Evolutionary conservation across 495 filamentous ascomycete genomes (phyloP).

Genomic region (Podospora conica): DNA sequence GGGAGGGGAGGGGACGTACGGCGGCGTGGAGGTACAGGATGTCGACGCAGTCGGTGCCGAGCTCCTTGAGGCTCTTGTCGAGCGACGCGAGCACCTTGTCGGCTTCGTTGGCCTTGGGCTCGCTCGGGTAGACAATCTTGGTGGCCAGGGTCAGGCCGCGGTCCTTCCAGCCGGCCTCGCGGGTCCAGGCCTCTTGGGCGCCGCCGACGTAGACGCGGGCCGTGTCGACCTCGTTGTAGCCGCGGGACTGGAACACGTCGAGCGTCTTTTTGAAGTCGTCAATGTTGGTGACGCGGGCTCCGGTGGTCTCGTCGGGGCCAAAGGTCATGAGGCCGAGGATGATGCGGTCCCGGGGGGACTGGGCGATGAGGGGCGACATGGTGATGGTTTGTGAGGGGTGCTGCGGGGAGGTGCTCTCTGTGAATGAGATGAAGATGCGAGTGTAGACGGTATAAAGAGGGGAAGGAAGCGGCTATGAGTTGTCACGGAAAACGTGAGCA

Average conservation of each 20-base stretch:
- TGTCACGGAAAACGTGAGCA: not conserved
- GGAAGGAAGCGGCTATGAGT: too few relatives aligned
- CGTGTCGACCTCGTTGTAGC: constrained; percentile 76
- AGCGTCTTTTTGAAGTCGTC: constrained; percentile 59
- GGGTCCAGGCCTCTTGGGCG: constrained; percentile 76
- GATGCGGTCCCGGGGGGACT: constrained; percentile 39
- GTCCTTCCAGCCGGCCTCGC: constrained; percentile 70
- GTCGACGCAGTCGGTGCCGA: constrained; percentile 72
- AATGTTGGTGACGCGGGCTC: constrained; percentile 64
- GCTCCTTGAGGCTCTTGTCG: constrained; percentile 59
- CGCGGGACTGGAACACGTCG: constrained; percentile 62
- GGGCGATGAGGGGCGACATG: constrained; percentile 20
- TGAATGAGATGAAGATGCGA: not conserved
- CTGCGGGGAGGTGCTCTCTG: not conserved
- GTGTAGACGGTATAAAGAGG: too few relatives aligned
- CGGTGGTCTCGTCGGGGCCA: constrained; percentile 46
- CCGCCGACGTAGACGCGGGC: constrained; percentile 68
- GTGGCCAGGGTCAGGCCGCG: constrained; percentile 79
- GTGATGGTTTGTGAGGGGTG: not conserved
- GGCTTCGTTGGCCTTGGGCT: constrained; percentile 53
- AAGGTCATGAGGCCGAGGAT: constrained; percentile 61
- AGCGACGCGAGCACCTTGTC: constrained; percentile 56
- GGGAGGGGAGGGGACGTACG: constrained; percentile 6
- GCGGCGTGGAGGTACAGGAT: constrained; percentile 86
- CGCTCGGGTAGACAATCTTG: constrained; percentile 63